phyloP scores from a whole-genome alignment of 495 filamentous ascomycete genomes.

The Hypoxylon crocopeplum region DNA sequence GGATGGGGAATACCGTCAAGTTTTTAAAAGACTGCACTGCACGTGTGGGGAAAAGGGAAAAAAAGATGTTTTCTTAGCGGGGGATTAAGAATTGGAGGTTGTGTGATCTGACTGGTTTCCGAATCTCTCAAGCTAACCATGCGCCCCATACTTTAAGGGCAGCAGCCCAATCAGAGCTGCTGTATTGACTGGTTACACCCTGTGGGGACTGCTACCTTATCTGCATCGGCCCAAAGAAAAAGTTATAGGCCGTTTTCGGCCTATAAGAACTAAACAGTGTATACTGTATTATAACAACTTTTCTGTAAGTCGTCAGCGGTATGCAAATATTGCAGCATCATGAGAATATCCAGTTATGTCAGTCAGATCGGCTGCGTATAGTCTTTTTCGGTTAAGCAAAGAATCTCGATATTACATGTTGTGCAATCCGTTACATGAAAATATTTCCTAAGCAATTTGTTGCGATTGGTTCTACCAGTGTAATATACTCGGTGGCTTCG shows the following conservation, averaged over 20 bases:
- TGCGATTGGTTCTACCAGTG: conserved; percentile 8
- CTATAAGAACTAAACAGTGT: conserved; percentile 16
- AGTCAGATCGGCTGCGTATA: conserved; percentile 11
- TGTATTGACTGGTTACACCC: conserved; percentile 23
- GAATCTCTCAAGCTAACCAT: conserved; percentile 20
- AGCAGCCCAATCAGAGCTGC: conserved; percentile 10
- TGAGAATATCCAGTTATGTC: not conserved
- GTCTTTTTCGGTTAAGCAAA: conserved; percentile 1
- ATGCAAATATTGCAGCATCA: conserved; percentile 14
- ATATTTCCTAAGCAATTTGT: not conserved
- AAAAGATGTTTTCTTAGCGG: conserved; percentile 29
- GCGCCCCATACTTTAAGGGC: conserved; percentile 2
- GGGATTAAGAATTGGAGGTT: conserved; percentile 18
- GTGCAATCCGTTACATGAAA: too few relatives aligned
- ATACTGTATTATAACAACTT: too few relatives aligned
- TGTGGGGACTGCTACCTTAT: conserved; percentile 20
- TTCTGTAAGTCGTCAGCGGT: not conserved
- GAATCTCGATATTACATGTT: conserved; percentile 11
- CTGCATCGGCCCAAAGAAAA: conserved; percentile 14
- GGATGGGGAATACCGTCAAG: conserved; percentile 23
- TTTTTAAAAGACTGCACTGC: conserved; percentile 12
- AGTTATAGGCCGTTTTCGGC: conserved; percentile 21
- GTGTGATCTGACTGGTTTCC: conserved; percentile 36
- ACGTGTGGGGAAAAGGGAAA: conserved; percentile 15
- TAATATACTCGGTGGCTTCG: conserved; percentile 1